Base-by-base conservation (phyloP, 208 protist genomes). In the Zelonia costaricensis region DNA sequence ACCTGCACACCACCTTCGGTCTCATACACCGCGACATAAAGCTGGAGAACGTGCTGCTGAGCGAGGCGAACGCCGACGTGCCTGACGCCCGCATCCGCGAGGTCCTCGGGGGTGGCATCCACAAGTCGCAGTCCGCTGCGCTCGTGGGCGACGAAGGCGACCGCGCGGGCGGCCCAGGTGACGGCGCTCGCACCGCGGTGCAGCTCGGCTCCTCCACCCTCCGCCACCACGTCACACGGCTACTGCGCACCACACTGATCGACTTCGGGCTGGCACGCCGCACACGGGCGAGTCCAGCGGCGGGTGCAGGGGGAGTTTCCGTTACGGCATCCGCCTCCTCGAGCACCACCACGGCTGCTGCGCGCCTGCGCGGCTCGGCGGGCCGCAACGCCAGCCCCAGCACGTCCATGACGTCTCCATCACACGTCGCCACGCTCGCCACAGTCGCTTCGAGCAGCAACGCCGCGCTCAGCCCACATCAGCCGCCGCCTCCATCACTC, bases 21-120 rank as follows among this genome's bases (percentile, higher is more conserved):
- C 56, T 94, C 25, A 72, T 94, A 18, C 87, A 94, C 54, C 81
- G 87, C 20, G 87, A 94, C 66, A 94, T 94, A 54, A 94, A 94
- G 58, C 56, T 91, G 44, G 84, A 94, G 46, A 94, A 94, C 47
- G 20, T 94, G 3, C 65, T 94, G 27, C 61, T 91, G 33, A 91
- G 84, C 1, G 63, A 68, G 38, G 51, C 74, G 0, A 76, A 86
- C 49, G 33, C 44, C 13, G 0, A 18, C 0, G 67, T 76, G 22
- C 56, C 80, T 4, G 45, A 58, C 23, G 43, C 66, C 13, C 60
- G 65, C 38, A 80, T 92, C 42, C 42, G 42, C 31, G 42, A 86
- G 56, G 65, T 84, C 20, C 72, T 92, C 33, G 81, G 71, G 15
- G 18, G 31, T 12, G 23, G 52, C 42, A 48, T 76, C 18, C 55